phyloP scores from a whole-genome alignment of 805 yeast genomes.

The Starmerella cellae region DNA sequence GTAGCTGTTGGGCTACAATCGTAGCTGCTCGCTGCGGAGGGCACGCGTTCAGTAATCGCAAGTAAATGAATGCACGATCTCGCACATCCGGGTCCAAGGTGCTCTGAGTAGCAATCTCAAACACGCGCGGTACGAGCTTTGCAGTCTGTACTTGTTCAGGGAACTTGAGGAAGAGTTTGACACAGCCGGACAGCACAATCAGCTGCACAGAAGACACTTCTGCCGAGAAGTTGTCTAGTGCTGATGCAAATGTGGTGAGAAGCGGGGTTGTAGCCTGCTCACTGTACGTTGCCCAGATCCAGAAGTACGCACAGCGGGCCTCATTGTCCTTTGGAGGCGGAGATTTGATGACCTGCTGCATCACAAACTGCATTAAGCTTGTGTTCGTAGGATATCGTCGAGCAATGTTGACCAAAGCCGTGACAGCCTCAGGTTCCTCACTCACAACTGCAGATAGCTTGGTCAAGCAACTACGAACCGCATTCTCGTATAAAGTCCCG shows the following conservation, averaged over 20 bases:
- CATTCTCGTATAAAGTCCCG: conserved; percentile 57
- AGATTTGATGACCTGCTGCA: too few species aligned
- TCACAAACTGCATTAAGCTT: conserved; percentile 22
- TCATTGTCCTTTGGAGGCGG: conserved; percentile 40
- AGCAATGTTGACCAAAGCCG: conserved; percentile 62
- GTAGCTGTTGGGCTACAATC: conserved; percentile 48
- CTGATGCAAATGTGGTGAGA: conserved; percentile 33
- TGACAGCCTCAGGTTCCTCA: conserved; percentile 54
- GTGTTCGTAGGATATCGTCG: conserved; percentile 56
- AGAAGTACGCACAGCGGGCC: conserved; percentile 60
- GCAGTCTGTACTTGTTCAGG: conserved; percentile 41
- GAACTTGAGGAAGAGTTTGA: conserved; percentile 48
- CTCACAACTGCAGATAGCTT: conserved; percentile 46
- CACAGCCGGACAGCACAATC: conserved; percentile 57
- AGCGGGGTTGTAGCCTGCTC: conserved; percentile 14
- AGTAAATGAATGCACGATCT: conserved; percentile 73
- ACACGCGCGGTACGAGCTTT: conserved; percentile 40
- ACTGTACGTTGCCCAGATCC: conserved; percentile 65
- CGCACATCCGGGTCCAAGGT: conserved; percentile 72
- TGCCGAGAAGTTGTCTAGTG: conserved; percentile 38
- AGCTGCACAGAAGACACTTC: conserved; percentile 67
- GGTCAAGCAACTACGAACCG: conserved; percentile 52
- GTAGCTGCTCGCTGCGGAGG: conserved; percentile 33
- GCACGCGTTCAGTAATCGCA: conserved; percentile 50
- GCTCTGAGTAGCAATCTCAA: conserved; percentile 62